Evolutionary conservation across 1,284 basidiomycete genomes (phyloP).

Genomic region (Rhizoctonia solani): DNA sequence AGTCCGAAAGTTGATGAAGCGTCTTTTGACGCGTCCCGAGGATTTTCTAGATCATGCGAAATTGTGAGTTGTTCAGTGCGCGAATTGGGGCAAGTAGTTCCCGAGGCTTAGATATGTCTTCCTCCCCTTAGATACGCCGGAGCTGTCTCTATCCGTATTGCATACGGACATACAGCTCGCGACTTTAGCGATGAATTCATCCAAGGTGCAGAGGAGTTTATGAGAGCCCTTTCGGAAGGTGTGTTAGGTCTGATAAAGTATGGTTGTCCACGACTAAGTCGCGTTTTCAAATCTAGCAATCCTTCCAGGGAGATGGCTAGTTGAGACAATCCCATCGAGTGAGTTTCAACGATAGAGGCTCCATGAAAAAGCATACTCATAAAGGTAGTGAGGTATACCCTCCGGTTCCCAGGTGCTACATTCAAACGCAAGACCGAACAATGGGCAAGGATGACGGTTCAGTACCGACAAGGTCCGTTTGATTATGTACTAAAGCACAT

Average conservation of each 20-base stretch:
- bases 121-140: no score
- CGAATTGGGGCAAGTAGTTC: no score
- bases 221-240: constrained; percentile 30
- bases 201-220: constrained; percentile 22
- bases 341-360: background rate
- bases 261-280: background rate
- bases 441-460: constrained; percentile 24
- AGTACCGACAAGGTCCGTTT: constrained; percentile 20
- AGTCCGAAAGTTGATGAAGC: constrained; percentile 28
- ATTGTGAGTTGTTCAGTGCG: constrained; percentile 14
- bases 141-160: constrained; percentile 28
- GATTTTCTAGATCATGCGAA: constrained; percentile 17
- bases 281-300: background rate
- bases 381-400: no score
- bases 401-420: constrained; percentile 35
- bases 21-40: constrained; percentile 7
- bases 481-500: constrained; percentile 19
- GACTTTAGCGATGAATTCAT: constrained; percentile 28
- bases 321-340: constrained; percentile 31
- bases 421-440: constrained; percentile 27
- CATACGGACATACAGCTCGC: constrained; percentile 23
- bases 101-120: no score
- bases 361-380: no score
- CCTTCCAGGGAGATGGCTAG: constrained; percentile 29
- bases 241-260: background rate